phyloP scores from a whole-genome alignment of 2,329 filamentous ascomycete species.

The Calonectria multiphialidica region DNA sequence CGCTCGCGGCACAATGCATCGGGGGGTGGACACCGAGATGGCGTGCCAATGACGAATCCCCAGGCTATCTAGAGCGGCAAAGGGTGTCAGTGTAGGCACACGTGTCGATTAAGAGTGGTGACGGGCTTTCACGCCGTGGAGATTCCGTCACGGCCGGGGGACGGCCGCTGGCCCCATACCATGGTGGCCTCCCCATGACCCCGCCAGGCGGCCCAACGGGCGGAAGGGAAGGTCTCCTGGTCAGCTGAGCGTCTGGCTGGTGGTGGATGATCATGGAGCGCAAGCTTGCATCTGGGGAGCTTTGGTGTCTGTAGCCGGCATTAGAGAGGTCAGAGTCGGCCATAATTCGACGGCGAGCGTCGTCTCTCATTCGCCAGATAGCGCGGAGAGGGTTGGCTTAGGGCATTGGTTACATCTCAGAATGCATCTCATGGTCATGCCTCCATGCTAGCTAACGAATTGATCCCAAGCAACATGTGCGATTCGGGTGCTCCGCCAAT shows the following conservation, averaged over 20 bases:
- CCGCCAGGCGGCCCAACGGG: constrained; percentile 25
- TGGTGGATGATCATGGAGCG: constrained; percentile 36
- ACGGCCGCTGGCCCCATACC: constrained; percentile 23
- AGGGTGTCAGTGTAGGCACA: constrained; percentile 33
- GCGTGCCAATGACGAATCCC: constrained; percentile 35
- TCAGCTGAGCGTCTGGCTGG: constrained; percentile 24
- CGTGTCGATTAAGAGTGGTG: constrained; percentile 31
- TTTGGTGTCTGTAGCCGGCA: constrained; percentile 30
- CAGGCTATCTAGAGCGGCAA: constrained; percentile 27
- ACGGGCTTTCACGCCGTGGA: constrained; percentile 11
- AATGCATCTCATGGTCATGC: constrained; percentile 37
- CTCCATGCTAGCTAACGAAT: constrained; percentile 29
- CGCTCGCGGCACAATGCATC: constrained; percentile 24
- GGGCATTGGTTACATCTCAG: constrained; percentile 29
- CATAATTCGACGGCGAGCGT: constrained; percentile 15
- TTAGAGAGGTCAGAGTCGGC: constrained; percentile 27
- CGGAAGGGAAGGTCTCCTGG: constrained; percentile 23
- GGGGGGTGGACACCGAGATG: constrained; percentile 20
- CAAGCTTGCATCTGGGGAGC: constrained; percentile 35
- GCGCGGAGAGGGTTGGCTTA: constrained; percentile 22
- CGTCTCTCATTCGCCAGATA: constrained; percentile 29
- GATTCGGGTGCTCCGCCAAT: constrained; percentile 34
- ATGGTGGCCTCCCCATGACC: constrained; percentile 30
- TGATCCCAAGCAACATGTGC: constrained; percentile 17
- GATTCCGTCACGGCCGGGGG: constrained; percentile 29